Conservation (phyloP, 1,284 basidiomycete genomes). For the Hymenochaete sp. region DNA sequence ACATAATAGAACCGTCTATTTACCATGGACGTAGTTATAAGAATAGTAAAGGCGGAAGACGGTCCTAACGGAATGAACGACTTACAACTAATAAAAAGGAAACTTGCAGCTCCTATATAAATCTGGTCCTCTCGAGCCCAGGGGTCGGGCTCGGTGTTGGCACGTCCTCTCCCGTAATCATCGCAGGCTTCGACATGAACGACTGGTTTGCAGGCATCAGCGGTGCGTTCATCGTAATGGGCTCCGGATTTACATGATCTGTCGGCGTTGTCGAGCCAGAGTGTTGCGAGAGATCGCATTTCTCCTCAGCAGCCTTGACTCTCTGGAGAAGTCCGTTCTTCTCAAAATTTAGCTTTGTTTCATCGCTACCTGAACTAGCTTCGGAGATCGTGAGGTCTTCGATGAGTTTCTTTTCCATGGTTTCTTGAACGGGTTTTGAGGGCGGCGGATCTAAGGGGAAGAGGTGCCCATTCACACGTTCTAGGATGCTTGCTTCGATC, state of each 20-base stretch:
- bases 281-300: constrained; percentile 8
- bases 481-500: constrained; percentile 46
- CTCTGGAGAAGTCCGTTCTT: constrained; percentile 18
- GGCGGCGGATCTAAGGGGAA: constrained; percentile 13
- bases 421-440: constrained; percentile 2
- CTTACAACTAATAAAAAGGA: no score
- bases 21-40: no score
- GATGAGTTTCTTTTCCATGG: constrained; percentile 3
- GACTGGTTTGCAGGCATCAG: constrained; percentile 29
- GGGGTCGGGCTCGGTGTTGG: constrained; percentile 29
- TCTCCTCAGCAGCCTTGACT: constrained; percentile 11
- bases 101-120: no score
- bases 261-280: constrained; percentile 28
- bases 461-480: constrained; percentile 25
- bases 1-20: no score
- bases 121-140: no score
- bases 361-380: not conserved
- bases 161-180: constrained; percentile 26
- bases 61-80: no score
- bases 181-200: constrained; percentile 30
- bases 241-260: constrained; percentile 33
- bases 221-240: constrained; percentile 30
- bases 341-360: constrained; percentile 2
- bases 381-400: not conserved
- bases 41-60: no score